Evolutionary conservation across 345 rosid species (phyloP), one percentile per base, ranked within the genome.

Genomic region (Sonneratia caseolaris): DNA sequence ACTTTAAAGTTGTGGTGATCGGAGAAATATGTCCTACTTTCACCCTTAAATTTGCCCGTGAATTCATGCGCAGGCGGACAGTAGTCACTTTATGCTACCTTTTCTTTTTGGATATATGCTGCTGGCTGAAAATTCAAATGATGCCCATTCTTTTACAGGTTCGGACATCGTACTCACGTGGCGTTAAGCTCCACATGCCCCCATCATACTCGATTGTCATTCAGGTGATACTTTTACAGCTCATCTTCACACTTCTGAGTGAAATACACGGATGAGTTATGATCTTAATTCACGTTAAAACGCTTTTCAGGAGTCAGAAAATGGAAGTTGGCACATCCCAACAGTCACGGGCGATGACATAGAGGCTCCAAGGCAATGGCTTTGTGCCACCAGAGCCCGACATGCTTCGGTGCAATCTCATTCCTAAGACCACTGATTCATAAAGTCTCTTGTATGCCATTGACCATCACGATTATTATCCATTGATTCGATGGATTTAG

Each of bases 161-260:
- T 78, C 77, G 98, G 38, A 59, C 88, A 6, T 84, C 92, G 16
- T 82, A 81, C 21, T 74, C 91, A 0, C 69, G 72, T 24, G 92
- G 93, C 36, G 70, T 88, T 70, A 70, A 38, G 37, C 80, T 95
- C 4, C 88, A 76, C 72, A 90, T 89, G 99, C 97, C 99, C 36
- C 99, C 99, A 2, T 96, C 99, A 10, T 95, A 89, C 82, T 95
- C 99, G 22, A 89, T 83, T 61, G 90, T 95, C 76, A 92, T 87
- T 84, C 99, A 92, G 97, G 99, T 94, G 67, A 64, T 66, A 27
- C 27, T 24, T 43, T 51, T 70, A 61, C 32, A 48, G 15, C 24
- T 40, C 32, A 22, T 64, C 48, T 64, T 64, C 32, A 13, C 3
- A 9, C 27, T 27, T 53, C n/a, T 18, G 18, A 27, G 18, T n/a